Evolutionary conservation across 1,284 basidiomycete genomes (phyloP), one percentile per base, ranked within the genome.

Genomic region (Melampsora abietis-canadensis): DNA sequence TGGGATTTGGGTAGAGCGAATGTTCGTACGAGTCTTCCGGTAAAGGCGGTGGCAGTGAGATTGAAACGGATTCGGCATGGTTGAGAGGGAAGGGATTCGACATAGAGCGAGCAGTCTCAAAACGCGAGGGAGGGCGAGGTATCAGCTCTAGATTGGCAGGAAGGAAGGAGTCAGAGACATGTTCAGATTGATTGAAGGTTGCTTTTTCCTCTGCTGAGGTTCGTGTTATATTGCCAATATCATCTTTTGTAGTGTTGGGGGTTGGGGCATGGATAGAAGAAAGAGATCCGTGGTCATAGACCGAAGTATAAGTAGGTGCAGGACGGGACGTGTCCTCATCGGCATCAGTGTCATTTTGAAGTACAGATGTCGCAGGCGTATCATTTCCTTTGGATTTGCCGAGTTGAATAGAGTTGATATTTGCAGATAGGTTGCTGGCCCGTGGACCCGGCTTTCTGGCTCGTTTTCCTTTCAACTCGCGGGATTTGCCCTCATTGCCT

Each of bases 391-490:
- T 70, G 61, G 54, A 21, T 48, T 57, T n/a, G 34, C 24, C 24
- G n/a, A 31, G 31, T 27, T 17, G 54, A 21, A 34, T 15, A 63
- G 44, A 19, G 51, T 60, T 44, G 37, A 27, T 17, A 46, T 40
- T 69, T 40, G 59, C 51, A 12, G 15, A 17, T 10, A 46, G 40
- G 40, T 63, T 63, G n/a, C 34, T 61, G 21, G 68, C 37, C 1
- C 37, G 37, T 12, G 37, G 37, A 40, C 37, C 27, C 19, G 8
- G 61, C 27, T 51, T 72, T 15, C 62, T 63, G 30, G 60, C 17
- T 57, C 69, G 7, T 72, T 65, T 72, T 47, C 69, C 69, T 19
- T 63, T 61, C 17, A 72, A 46, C 59, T 72, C 69, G 3, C 62
- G 60, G 37, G 61, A 10, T 46, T 65, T 72, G 30, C 60, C 61